Conservation (phyloP, 2,329 filamentous ascomycete species). For the Penicillium sp. region DNA sequence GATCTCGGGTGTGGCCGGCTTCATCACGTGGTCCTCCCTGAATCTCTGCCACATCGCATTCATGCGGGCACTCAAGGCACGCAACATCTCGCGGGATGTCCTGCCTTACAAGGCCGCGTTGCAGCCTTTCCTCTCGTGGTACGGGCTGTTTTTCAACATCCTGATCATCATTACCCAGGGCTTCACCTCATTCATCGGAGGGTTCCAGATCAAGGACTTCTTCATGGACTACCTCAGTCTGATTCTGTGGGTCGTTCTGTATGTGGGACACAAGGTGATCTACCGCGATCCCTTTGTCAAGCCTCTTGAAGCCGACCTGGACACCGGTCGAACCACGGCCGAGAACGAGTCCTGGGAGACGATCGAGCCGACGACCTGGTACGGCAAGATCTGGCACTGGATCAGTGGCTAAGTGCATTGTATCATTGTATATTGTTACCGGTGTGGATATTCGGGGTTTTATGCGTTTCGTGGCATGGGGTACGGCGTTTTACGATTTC, state of each 20-base stretch:
- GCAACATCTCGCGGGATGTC: conserved; percentile 56
- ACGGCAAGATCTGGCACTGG: conserved; percentile 29
- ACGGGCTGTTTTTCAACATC: conserved; percentile 64
- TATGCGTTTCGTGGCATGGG: conserved; percentile 8
- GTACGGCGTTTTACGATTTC: conserved; percentile 7
- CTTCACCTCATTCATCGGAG: conserved; percentile 63
- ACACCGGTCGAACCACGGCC: conserved; percentile 38
- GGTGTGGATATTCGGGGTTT: background rate
- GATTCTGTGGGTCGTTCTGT: conserved; percentile 61
- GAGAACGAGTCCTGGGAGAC: conserved; percentile 39
- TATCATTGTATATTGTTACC: background rate
- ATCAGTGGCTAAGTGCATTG: conserved; percentile 14
- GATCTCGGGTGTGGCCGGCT: conserved; percentile 34
- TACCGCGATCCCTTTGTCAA: conserved; percentile 38
- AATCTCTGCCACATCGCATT: conserved; percentile 62
- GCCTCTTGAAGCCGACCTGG: conserved; percentile 43
- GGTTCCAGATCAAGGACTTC: conserved; percentile 59
- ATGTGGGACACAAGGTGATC: conserved; percentile 57
- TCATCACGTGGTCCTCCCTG: conserved; percentile 37
- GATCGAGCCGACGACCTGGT: conserved; percentile 29
- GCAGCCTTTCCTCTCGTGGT: conserved; percentile 64
- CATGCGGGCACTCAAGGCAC: conserved; percentile 56
- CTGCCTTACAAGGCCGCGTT: conserved; percentile 63
- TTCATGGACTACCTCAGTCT: conserved; percentile 65
- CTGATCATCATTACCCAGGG: conserved; percentile 66